Evolutionary conservation across 805 yeast genomes (phyloP).

Genomic region (Groenewaldozyma tartarivorans): DNA sequence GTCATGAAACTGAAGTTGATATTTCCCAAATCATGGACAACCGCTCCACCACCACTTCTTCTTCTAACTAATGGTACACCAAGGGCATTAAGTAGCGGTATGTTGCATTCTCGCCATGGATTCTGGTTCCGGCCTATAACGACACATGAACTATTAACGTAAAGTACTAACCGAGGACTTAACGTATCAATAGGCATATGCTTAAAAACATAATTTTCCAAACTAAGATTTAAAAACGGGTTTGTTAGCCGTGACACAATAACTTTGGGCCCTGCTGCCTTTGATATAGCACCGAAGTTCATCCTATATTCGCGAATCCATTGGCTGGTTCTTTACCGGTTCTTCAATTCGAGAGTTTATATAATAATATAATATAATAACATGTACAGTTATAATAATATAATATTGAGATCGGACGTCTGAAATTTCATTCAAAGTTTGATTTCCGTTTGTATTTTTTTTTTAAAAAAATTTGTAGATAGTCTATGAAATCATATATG

Average conservation of each 20-base stretch:
- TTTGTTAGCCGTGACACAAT: constrained; percentile 49
- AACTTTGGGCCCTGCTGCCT: constrained; percentile 26
- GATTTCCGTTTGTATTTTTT: not conserved
- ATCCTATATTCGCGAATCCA: no score
- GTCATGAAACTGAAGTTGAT: constrained; percentile 78
- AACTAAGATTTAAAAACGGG: constrained; percentile 70
- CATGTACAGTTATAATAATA: no score
- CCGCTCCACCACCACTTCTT: constrained; percentile 92
- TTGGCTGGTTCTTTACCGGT: no score
- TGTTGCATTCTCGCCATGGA: constrained; percentile 78
- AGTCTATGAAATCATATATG: no score
- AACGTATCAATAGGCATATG: constrained; percentile 38
- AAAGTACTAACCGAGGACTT: constrained; percentile 50
- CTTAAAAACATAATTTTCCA: constrained; percentile 71
- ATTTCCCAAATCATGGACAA: constrained; percentile 87
- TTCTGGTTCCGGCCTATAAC: constrained; percentile 95
- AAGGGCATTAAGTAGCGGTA: constrained; percentile 41
- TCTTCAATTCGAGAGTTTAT: no score
- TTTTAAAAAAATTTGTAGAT: no score
- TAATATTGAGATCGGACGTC: not conserved
- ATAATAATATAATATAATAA: no score
- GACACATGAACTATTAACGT: constrained; percentile 74
- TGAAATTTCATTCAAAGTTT: not conserved
- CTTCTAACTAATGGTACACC: constrained; percentile 67
- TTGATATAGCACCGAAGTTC: no score